Conservation (phyloP, 768 basidiomycete species). For the Baorangia bicolor region DNA sequence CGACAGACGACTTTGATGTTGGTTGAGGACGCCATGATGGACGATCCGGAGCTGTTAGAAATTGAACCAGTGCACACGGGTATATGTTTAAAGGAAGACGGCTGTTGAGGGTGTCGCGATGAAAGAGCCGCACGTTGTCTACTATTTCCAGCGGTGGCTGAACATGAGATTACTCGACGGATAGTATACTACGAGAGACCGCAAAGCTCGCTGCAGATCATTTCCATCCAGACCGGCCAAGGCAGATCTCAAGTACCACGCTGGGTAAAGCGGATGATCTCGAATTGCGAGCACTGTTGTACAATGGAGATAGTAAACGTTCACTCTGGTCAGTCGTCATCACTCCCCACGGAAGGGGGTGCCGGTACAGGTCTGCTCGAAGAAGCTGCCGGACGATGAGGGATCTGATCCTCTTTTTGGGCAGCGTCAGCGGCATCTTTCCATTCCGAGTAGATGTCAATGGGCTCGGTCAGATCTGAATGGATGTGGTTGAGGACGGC, state of each 20-base stretch:
- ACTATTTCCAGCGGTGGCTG: conserved; percentile 33
- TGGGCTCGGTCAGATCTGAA: conserved; percentile 80
- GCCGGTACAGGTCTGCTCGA: conserved; percentile 47
- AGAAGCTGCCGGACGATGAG: conserved; percentile 50
- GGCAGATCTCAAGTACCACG: neutral
- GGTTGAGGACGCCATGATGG: conserved; percentile 69
- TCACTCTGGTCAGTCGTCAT: conserved; percentile 38
- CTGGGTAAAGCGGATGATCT: neutral
- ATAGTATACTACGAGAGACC: neutral
- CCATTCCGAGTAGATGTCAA: conserved; percentile 92
- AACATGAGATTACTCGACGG: conserved; percentile 11
- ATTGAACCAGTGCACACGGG: conserved; percentile 17
- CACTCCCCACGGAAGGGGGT: conserved; percentile 40
- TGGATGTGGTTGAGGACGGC: conserved; percentile 12
- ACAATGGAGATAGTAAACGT: conserved; percentile 23
- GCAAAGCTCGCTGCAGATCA: conserved; percentile 1
- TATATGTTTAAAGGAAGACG: conserved; percentile 13
- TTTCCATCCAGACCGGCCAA: conserved; percentile 6
- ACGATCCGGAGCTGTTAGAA: conserved; percentile 24
- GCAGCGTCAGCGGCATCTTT: conserved; percentile 87
- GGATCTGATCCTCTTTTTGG: conserved; percentile 56
- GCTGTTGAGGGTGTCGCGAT: conserved; percentile 15
- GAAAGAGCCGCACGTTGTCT: conserved; percentile 20
- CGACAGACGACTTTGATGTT: conserved; percentile 99
- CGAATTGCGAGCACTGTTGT: conserved; percentile 17